Conservation (phyloP, 257 asterid species). For the Gentiana dahurica region DNA sequence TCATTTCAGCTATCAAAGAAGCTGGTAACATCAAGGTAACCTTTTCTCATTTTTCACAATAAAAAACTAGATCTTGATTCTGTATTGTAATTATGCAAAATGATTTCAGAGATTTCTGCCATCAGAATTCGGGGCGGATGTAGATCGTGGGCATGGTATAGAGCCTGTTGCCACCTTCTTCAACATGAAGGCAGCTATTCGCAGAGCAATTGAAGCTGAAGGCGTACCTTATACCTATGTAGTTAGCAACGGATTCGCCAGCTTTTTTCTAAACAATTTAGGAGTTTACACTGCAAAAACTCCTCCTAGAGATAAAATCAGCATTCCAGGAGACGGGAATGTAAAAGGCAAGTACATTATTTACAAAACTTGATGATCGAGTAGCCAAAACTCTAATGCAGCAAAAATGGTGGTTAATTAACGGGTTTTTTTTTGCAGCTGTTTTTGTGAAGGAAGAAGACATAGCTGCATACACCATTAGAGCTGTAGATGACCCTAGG, state of each 20-base stretch:
- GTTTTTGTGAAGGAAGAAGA: conserved; percentile 13
- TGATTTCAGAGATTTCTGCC: conserved; percentile 22
- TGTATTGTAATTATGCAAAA: background rate
- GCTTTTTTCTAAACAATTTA: conserved; percentile 4
- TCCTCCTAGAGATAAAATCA: conserved; percentile 19
- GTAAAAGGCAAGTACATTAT: conserved; percentile 10
- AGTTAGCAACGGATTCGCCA: conserved; percentile 9
- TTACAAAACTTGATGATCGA: background rate
- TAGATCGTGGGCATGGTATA: conserved; percentile 10
- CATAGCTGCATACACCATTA: conserved; percentile 15
- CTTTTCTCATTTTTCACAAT: no score
- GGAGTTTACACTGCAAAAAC: conserved; percentile 2
- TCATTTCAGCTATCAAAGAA: conserved; percentile 24
- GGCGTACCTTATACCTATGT: conserved; percentile 16
- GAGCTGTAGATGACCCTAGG: conserved; percentile 22
- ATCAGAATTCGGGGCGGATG: conserved; percentile 17
- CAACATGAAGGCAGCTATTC: conserved; percentile 3
- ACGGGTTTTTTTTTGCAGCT: background rate
- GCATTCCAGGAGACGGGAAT: conserved; percentile 20
- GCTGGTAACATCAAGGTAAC: conserved; percentile 28
- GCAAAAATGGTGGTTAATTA: background rate
- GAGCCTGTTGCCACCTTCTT: conserved; percentile 9
- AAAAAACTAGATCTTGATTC: no score
- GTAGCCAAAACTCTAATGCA: background rate
- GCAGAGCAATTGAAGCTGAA: conserved; percentile 15